Evolutionary conservation across 129 eudicot genomes (phyloP).

Genomic region (Saposhnikovia divaricata): DNA sequence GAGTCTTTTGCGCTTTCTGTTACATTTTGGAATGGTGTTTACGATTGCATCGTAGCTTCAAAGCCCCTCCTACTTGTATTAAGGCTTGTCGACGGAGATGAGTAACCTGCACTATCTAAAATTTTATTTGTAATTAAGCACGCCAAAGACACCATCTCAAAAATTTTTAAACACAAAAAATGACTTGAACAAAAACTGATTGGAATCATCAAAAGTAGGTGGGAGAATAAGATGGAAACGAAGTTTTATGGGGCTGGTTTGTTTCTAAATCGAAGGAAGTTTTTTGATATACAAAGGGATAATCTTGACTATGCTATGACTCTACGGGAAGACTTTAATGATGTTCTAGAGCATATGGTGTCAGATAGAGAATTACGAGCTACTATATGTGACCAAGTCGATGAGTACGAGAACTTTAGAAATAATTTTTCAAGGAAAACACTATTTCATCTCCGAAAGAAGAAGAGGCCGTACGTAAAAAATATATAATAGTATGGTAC

Average conservation of each 20-base stretch:
- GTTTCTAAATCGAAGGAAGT: background rate
- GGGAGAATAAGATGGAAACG: background rate
- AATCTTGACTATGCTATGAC: too few species aligned
- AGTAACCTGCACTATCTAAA: background rate
- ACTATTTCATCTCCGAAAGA: too few species aligned
- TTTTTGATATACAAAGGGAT: too few species aligned
- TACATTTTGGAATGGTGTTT: background rate
- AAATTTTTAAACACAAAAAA: background rate
- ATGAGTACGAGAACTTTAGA: background rate
- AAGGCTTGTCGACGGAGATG: background rate
- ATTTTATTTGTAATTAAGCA: background rate
- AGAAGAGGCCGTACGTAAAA: too few species aligned
- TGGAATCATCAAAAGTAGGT: background rate
- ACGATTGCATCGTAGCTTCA: background rate
- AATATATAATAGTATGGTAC: too few species aligned
- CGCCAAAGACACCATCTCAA: background rate
- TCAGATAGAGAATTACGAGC: too few species aligned
- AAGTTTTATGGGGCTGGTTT: background rate
- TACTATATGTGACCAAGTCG: background rate
- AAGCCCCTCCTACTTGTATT: background rate
- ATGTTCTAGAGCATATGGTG: background rate
- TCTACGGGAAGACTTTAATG: too few species aligned
- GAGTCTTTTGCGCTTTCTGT: background rate
- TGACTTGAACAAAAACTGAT: background rate
- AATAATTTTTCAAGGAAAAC: background rate